Base-by-base conservation (phyloP, 208 protist genomes). In the Crithidia mellificae region DNA sequence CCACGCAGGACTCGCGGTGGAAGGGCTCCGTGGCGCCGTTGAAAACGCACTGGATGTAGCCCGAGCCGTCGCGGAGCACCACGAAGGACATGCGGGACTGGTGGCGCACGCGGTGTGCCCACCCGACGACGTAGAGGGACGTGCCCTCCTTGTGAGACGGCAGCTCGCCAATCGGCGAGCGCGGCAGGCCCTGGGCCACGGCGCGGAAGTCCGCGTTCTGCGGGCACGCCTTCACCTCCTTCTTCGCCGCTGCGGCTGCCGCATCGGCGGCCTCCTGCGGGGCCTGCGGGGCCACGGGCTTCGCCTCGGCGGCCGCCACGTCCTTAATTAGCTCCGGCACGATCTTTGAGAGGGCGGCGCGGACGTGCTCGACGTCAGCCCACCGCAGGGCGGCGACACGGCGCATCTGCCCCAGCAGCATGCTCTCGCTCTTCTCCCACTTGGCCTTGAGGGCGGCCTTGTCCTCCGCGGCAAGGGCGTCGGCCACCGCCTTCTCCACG, bases 41-140 rank as follows among this genome's bases (percentile, higher is more conserved):
- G 12, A 99, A 92, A 34, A 99, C 97, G 66, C 72, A 83, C 84
- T 99, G 98, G 34, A 99, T 83, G 73, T 87, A 98, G 50, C 97
- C 93, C 50, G 91, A 91, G 32, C 98, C 98, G 79, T 99, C 98
- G 59, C 98, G 85, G 7, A 99, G 72, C 4, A 97, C 92, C 2
- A 99, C 66, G 78, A 99, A 99, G 20, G 95, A 88, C 72, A 99
- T 89, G 68, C 94, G 92, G 22, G 91, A 92, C 78, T 99, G 96
- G 59, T 92, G 82, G 50, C 98, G 92, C 36, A 98, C 63, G 53
- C 85, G 82, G 73, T 98, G 96, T 2, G 98, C 94, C 98, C 98
- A 99, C 24, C 97, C 98, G 24, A 80, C 25, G 2, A 99, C 68
- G 58, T 88, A 83, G 17, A 99, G 88, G 14, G 77, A 72, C 27